Conservation (phyloP, 2,329 filamentous ascomycete species). For the Aspergillus candidus region DNA sequence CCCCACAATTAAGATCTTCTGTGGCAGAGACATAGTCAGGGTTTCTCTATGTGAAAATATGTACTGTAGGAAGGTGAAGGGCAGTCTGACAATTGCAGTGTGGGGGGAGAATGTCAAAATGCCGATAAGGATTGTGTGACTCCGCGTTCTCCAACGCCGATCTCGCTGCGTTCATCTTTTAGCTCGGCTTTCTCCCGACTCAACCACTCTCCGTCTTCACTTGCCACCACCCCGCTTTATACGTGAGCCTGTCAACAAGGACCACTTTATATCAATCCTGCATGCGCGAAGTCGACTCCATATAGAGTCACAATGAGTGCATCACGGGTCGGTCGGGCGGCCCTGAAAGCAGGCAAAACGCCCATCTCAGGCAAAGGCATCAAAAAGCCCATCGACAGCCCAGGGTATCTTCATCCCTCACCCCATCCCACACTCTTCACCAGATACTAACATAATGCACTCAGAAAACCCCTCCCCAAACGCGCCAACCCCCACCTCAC, state of each 20-base stretch:
- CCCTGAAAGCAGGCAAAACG: slow-evolving; percentile 19
- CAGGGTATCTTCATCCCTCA: slow-evolving; percentile 8
- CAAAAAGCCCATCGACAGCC: slow-evolving; percentile 8
- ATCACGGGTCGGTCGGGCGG: slow-evolving; percentile 16
- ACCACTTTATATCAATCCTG: too few species aligned
- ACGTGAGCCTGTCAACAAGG: too few species aligned
- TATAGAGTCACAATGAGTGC: slow-evolving; percentile 20
- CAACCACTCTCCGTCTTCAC: too few species aligned
- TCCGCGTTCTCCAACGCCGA: too few species aligned
- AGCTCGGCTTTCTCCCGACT: too few species aligned
- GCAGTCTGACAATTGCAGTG: too few species aligned
- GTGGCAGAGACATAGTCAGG: slow-evolving; percentile 27
- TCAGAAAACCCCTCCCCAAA: slow-evolving; percentile 17
- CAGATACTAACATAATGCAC: slow-evolving; percentile 3
- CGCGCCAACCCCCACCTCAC: slow-evolving; percentile 20
- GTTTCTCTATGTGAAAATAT: too few species aligned
- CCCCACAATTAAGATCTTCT: slow-evolving; percentile 37
- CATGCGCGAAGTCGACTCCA: background rate
- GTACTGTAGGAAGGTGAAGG: too few species aligned
- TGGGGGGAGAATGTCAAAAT: too few species aligned
- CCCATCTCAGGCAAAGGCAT: slow-evolving; percentile 15
- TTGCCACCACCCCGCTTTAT: too few species aligned
- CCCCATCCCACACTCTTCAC: background rate
- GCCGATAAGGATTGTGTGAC: too few species aligned
- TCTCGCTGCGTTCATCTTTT: too few species aligned